Conservation (phyloP, 1,284 basidiomycete species). For the Naganishia cerealis region DNA sequence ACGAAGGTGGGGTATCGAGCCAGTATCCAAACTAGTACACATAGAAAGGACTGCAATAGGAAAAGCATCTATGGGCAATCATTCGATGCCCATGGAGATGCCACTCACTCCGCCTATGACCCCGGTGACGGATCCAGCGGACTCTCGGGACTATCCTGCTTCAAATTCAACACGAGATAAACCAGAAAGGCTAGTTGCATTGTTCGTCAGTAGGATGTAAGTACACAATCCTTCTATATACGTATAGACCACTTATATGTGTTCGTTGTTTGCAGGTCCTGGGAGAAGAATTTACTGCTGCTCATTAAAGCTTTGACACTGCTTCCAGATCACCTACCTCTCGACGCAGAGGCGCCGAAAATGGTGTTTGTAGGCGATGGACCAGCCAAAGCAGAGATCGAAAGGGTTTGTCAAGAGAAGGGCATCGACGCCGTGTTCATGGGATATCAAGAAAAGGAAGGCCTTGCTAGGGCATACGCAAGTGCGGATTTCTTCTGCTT, state of each 20-base stretch:
- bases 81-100: slow-evolving; percentile 35
- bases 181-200: slow-evolving; percentile 45
- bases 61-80: slow-evolving; percentile 36
- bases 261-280: slow-evolving; percentile 47
- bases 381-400: slow-evolving; percentile 57
- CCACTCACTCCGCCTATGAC: slow-evolving; percentile 50
- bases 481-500: slow-evolving; percentile 61
- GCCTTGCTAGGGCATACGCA: slow-evolving; percentile 57
- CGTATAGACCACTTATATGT: background rate
- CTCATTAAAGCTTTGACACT: slow-evolving; percentile 57
- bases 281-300: slow-evolving; percentile 64
- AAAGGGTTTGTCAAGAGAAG: slow-evolving; percentile 54
- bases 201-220: slow-evolving; percentile 53
- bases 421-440: slow-evolving; percentile 58
- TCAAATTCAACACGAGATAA: background rate
- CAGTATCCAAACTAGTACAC: slow-evolving; percentile 29
- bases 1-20: slow-evolving; percentile 55
- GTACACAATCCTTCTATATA: slow-evolving; percentile 31
- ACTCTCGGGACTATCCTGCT: background rate
- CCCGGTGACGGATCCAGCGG: slow-evolving; percentile 38
- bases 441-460: slow-evolving; percentile 56
- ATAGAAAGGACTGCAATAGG: slow-evolving; percentile 30
- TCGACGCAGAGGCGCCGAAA: slow-evolving; percentile 50
- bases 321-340: slow-evolving; percentile 42
- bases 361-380: slow-evolving; percentile 63